Percentiles rank a stretch among this genome's conserved stretches.
These are phyloP conservation scores for Plasmodium cynomolgi DNA, from an alignment of 169 alveolate species.

Conservation along the genomic window DNA sequence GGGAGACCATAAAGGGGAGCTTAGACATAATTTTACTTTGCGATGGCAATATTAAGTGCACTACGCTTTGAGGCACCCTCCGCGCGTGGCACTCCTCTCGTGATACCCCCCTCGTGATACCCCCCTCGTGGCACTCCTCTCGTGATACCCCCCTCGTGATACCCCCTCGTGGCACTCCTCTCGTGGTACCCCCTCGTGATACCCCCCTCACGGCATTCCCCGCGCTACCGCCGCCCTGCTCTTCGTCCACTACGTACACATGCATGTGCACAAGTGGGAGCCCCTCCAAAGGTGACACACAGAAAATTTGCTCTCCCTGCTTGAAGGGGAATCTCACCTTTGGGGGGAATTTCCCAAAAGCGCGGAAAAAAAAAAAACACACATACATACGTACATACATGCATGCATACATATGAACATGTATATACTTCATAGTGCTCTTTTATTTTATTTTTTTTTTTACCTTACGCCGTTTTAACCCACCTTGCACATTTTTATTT, in stretches of 20 bases:
- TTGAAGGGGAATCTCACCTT: not conserved
- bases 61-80: not conserved
- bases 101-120: no score
- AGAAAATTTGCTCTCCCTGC: not conserved
- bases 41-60: not conserved
- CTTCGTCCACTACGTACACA: not conserved
- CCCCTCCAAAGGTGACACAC: not conserved
- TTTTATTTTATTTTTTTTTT: not conserved
- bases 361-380: not conserved
- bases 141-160: not conserved
- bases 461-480: not conserved
- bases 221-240: not conserved
- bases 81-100: not conserved
- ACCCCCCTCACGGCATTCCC: not conserved
- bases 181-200: no score
- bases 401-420: not conserved
- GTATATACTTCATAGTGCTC: not conserved
- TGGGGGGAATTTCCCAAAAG: not conserved
- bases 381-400: no score
- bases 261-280: not conserved
- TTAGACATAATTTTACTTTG: not conserved
- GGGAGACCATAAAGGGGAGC: not conserved
- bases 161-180: not conserved
- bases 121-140: not conserved
- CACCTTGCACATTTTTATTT: not conserved